Base-by-base conservation (phyloP, 2,329 filamentous ascomycete genomes). In the Cladophialophora exuberans region DNA sequence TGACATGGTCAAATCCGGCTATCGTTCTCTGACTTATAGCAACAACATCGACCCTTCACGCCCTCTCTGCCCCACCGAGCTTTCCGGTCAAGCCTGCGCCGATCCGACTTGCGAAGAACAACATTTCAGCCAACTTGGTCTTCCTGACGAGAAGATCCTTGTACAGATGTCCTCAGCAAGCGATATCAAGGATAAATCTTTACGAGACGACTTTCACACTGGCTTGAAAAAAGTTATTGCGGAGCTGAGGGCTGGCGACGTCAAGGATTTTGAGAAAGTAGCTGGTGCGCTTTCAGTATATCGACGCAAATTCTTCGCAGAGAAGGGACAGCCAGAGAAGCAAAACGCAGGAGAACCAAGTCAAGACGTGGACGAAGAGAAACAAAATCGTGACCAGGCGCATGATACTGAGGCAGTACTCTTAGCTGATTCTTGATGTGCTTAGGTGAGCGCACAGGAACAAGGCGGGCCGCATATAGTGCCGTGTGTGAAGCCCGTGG, bases 21-120 rank as follows among this genome's bases (percentile, higher is more conserved):
- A 91, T 68, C 86, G 88, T 68, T 97, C 94, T 61, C 80, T 95
- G 76, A 97, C 92, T 38, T 97, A 93, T 75, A 97, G 90, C 75
- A 89, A 96, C 73, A 87, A 86, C 64, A 96, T 99, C 72, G 85
- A 97, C 69, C 79, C 85, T 20, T 79, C 83, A 57, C 85, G 82
- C 64, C 82, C 83, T 59, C 68, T 97, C 44, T 99, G 94, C 72
- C 86, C 84, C 31, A 87, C 83, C 65, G 89, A 96, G 71, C 75
- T 89, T 60, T 78, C 80, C 43, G 85, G 85, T 48, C 84, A 84
- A 57, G 76, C 79, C 62, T 97, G 94, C 80, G 86, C 87, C 63
- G 89, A 92, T 67, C 70, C 75, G 56, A 77, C 82, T 51, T 99
- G 94, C 74, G 76, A 83, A 52, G 86, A 76, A 62, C 86, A 97